Evolutionary conservation across 768 basidiomycete species (phyloP).

Genomic region (Mycena filopes): DNA sequence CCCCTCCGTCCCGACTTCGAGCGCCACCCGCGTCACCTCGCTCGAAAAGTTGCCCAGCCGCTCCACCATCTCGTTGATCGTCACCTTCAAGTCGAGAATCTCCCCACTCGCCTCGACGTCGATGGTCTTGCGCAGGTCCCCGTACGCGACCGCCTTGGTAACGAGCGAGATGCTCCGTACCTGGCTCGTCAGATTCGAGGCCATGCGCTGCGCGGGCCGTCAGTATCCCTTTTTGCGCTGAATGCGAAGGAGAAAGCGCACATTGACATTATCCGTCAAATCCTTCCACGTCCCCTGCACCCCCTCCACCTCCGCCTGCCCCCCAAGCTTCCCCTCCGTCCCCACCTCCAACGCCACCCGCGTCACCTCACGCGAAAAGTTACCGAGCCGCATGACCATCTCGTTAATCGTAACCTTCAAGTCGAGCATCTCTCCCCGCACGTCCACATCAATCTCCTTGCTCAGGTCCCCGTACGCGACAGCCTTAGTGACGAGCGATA

Average conservation of each 20-base stretch:
- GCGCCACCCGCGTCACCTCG: slow-evolving; percentile 81
- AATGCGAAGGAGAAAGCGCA: too few relatives aligned
- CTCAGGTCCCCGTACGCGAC: slow-evolving; percentile 52
- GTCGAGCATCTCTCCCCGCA: slow-evolving; percentile 83
- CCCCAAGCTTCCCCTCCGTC: slow-evolving; percentile 25
- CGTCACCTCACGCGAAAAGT: slow-evolving; percentile 30
- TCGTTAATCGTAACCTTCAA: slow-evolving; percentile 79
- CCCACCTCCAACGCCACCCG: slow-evolving; percentile 29
- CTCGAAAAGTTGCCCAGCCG: slow-evolving; percentile 54
- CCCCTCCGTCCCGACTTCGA: too few relatives aligned
- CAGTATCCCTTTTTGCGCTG: too few relatives aligned
- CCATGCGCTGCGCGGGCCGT: slow-evolving; percentile 1
- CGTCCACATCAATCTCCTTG: slow-evolving; percentile 77
- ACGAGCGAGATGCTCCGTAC: slow-evolving; percentile 36
- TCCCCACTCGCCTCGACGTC: slow-evolving; percentile 21
- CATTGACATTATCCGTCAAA: slow-evolving; percentile 31
- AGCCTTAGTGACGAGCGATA: slow-evolving; percentile 25
- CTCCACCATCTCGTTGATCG: slow-evolving; percentile 19
- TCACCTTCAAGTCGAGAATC: slow-evolving; percentile 17
- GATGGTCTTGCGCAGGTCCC: slow-evolving; percentile 15
- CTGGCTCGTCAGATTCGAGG: slow-evolving; percentile 38
- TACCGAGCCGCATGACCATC: slow-evolving; percentile 29
- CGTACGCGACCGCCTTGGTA: slow-evolving; percentile 25
- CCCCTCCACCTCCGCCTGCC: slow-evolving; percentile 27
- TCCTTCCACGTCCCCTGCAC: slow-evolving; percentile 30